Conservation (phyloP, 768 basidiomycete genomes). For the Porpolomopsis calyptriformis region DNA sequence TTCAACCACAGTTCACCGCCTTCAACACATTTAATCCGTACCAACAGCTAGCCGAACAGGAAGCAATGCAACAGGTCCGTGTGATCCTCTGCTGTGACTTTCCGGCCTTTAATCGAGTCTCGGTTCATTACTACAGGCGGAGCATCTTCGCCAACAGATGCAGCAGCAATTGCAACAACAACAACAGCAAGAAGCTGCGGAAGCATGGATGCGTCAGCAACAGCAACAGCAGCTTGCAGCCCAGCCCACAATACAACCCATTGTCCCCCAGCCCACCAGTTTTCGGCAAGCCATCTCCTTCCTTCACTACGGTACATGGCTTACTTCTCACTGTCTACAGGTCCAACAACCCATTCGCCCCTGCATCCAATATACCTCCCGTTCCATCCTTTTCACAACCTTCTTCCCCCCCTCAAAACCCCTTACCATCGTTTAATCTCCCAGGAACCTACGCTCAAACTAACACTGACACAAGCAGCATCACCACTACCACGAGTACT, state of each 20-base stretch:
- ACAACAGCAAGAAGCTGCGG: constrained; percentile 46
- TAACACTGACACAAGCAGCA: constrained; percentile 31
- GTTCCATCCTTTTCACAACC: constrained; percentile 15
- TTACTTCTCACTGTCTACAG: constrained; percentile 28
- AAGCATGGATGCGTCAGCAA: constrained; percentile 23
- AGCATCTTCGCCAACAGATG: constrained; percentile 64
- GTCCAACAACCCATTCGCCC: constrained; percentile 94
- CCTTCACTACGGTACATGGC: not conserved
- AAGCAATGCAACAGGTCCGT: constrained; percentile 75
- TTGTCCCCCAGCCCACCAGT: constrained; percentile 56
- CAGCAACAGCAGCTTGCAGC: constrained; percentile 35
- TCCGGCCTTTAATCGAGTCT: not conserved
- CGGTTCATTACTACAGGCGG: constrained; percentile 35
- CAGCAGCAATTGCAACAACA: constrained; percentile 40
- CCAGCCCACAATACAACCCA: constrained; percentile 33
- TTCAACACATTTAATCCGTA: constrained; percentile 75
- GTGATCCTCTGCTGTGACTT: too few species aligned
- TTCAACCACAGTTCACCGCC: constrained; percentile 73
- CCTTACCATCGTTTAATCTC: constrained; percentile 51
- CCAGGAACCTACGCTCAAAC: constrained; percentile 57
- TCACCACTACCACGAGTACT: constrained; percentile 6
- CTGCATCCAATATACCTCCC: constrained; percentile 25
- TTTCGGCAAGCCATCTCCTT: constrained; percentile 45
- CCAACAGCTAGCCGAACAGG: constrained; percentile 86
- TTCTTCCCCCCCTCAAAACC: constrained; percentile 15